Percentiles rank a stretch among this genome's conserved stretches.
phyloP scores from a whole-genome alignment of 1,139 yeast genomes.

The Saccharomyces hybrid region DNA sequence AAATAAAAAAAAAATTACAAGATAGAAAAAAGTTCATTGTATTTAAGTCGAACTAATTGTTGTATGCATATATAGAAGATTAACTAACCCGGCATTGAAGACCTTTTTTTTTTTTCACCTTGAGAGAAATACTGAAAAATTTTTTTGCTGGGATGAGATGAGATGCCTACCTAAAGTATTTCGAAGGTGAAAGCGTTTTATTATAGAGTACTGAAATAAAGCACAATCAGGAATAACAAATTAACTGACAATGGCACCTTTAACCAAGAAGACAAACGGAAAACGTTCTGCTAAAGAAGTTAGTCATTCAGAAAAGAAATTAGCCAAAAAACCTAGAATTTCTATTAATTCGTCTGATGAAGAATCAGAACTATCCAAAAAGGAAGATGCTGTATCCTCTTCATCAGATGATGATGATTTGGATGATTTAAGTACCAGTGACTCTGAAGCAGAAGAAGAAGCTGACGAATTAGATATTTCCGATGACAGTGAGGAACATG shows the following conservation, averaged over 20 bases:
- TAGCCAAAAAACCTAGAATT: conserved; percentile 26
- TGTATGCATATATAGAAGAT: neutral
- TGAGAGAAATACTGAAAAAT: neutral
- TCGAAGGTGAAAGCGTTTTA: conserved; percentile 2
- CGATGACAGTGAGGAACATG: conserved; percentile 24
- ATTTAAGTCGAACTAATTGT: neutral
- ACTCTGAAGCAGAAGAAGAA: conserved; percentile 18
- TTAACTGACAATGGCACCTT: conserved; percentile 20
- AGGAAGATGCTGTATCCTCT: conserved; percentile 30
- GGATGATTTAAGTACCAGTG: conserved; percentile 17
- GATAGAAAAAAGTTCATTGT: neutral
- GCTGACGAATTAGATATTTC: conserved; percentile 27
- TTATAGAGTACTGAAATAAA: neutral
- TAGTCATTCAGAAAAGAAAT: conserved; percentile 8
- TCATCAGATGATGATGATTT: conserved; percentile 28
- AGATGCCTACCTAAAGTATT: conserved; percentile 7
- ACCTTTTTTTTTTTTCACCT: neutral
- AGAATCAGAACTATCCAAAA: conserved; percentile 22
- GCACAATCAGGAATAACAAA: neutral
- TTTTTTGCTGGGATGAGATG: conserved; percentile 6
- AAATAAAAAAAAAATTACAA: neutral
- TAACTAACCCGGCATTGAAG: neutral
- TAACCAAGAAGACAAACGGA: conserved; percentile 14
- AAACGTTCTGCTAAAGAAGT: conserved; percentile 13
- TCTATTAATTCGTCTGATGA: conserved; percentile 30